A percentile compares a stretch with the other conserved stretches of the same genome.
Evolutionary conservation across 1,284 basidiomycete genomes (phyloP).

Genomic region (Irpex rosettiformis): DNA sequence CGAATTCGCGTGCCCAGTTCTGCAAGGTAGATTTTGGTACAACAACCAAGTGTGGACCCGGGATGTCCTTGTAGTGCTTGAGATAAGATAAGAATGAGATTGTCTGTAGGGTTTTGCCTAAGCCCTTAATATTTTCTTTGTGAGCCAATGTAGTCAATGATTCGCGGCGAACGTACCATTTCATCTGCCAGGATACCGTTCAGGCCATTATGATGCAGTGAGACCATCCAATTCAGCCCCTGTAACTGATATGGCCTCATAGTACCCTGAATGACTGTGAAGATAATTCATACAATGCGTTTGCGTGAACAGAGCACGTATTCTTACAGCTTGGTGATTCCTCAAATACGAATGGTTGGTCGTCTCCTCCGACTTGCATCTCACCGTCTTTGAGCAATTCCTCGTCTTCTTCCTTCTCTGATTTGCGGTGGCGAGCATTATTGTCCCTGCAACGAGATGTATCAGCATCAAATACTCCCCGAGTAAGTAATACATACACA

Average conservation of each 20-base stretch:
- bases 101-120: slow-evolving; percentile 97
- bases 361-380: slow-evolving; percentile 74
- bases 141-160: slow-evolving; percentile 3
- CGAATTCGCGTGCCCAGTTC: slow-evolving; percentile 96
- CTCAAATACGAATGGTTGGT: slow-evolving; percentile 89
- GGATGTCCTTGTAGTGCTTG: slow-evolving; percentile 75
- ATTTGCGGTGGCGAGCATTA: slow-evolving; percentile 85
- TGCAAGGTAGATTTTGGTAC: slow-evolving; percentile 98
- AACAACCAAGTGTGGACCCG: slow-evolving; percentile 90
- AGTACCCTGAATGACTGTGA: slow-evolving; percentile 77
- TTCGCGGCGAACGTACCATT: slow-evolving; percentile 58
- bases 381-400: slow-evolving; percentile 89
- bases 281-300: not conserved
- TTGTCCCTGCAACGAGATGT: slow-evolving; percentile 49
- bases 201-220: slow-evolving; percentile 88
- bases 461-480: not conserved
- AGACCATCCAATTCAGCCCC: slow-evolving; percentile 97
- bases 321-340: slow-evolving; percentile 84
- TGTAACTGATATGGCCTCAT: slow-evolving; percentile 97
- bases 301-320: not conserved
- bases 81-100: slow-evolving; percentile 97
- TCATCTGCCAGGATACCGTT: slow-evolving; percentile 95
- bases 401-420: slow-evolving; percentile 98
- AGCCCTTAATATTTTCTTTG: slow-evolving; percentile 60
- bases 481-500: slow-evolving; percentile 42